A percentile compares a stretch with the other conserved stretches of the same genome.
phyloP scores from a whole-genome alignment of 306 rosid species.

The Ormosia emarginata region DNA sequence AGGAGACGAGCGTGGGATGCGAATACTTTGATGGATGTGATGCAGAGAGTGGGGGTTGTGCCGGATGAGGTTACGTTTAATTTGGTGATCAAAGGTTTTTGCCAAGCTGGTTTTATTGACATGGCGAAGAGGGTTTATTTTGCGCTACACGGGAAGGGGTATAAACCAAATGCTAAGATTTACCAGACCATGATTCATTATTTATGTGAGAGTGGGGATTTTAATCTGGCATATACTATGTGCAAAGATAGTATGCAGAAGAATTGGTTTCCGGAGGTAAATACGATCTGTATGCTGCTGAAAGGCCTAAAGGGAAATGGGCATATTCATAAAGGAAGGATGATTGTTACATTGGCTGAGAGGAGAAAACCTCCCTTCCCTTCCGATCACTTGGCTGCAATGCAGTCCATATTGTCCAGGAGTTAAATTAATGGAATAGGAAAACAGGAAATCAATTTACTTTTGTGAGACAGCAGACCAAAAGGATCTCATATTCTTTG shows the following conservation, averaged over 20 bases:
- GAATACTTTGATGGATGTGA: slow-evolving; percentile 43
- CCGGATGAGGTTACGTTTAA: slow-evolving; percentile 71
- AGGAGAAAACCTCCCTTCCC: slow-evolving; percentile 55
- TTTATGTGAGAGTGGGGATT: slow-evolving; percentile 59
- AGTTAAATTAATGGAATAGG: slow-evolving; percentile 29
- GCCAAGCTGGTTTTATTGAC: slow-evolving; percentile 46
- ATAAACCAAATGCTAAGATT: slow-evolving; percentile 53
- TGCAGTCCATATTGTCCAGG: slow-evolving; percentile 30
- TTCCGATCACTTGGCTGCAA: slow-evolving; percentile 31
- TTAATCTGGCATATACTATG: slow-evolving; percentile 48
- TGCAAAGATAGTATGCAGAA: slow-evolving; percentile 56
- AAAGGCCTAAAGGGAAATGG: slow-evolving; percentile 54
- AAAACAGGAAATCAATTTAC: background rate
- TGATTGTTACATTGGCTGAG: slow-evolving; percentile 41
- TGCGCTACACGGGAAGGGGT: slow-evolving; percentile 41
- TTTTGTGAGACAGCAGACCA: slow-evolving; percentile 1
- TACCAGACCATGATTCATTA: slow-evolving; percentile 89
- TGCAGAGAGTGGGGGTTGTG: slow-evolving; percentile 45
- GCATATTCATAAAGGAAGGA: slow-evolving; percentile 39
- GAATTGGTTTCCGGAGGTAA: slow-evolving; percentile 65
- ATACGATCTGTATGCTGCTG: slow-evolving; percentile 53
- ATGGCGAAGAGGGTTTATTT: slow-evolving; percentile 73
- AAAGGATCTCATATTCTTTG: slow-evolving; percentile 26
- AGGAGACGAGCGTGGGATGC: slow-evolving; percentile 73
- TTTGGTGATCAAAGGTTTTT: slow-evolving; percentile 78